phyloP scores from a whole-genome alignment of 2,329 filamentous ascomycete genomes.

The Fusarium nematophilum region DNA sequence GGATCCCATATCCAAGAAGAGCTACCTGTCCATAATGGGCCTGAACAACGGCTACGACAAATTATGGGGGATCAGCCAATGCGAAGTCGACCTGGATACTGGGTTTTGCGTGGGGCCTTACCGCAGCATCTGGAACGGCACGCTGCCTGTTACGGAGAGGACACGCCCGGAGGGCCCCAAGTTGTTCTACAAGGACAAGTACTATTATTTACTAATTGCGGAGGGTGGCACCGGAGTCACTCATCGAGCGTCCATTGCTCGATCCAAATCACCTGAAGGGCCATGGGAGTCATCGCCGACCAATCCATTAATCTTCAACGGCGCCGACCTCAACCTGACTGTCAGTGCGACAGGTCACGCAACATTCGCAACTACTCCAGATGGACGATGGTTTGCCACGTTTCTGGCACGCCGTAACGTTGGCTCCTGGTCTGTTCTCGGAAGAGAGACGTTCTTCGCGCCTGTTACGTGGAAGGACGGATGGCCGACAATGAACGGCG shows the following conservation, averaged over 20 bases:
- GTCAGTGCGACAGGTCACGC: constrained; percentile 38
- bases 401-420: constrained; percentile 36
- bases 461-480: constrained; percentile 37
- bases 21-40: constrained; percentile 17
- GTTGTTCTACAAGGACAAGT: constrained; percentile 18
- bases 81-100: constrained; percentile 12
- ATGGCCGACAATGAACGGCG: constrained; percentile 40
- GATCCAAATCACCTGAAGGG: constrained; percentile 22
- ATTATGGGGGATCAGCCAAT: constrained; percentile 21
- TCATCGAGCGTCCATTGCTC: constrained; percentile 17
- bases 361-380: constrained; percentile 34
- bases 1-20: constrained; percentile 16
- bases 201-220: constrained; percentile 24
- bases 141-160: neutral
- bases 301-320: constrained; percentile 50
- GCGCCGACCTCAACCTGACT: constrained; percentile 27
- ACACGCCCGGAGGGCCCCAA: constrained; percentile 20
- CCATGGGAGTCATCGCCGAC: constrained; percentile 42
- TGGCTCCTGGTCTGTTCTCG: constrained; percentile 26
- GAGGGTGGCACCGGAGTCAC: constrained; percentile 21
- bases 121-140: constrained; percentile 22
- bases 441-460: constrained; percentile 39
- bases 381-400: constrained; percentile 38
- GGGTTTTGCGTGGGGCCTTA: constrained; percentile 17
- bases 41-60: constrained; percentile 14